Base-by-base conservation (phyloP, 352 stramenopile genomes). In the Globisporangium solare region DNA sequence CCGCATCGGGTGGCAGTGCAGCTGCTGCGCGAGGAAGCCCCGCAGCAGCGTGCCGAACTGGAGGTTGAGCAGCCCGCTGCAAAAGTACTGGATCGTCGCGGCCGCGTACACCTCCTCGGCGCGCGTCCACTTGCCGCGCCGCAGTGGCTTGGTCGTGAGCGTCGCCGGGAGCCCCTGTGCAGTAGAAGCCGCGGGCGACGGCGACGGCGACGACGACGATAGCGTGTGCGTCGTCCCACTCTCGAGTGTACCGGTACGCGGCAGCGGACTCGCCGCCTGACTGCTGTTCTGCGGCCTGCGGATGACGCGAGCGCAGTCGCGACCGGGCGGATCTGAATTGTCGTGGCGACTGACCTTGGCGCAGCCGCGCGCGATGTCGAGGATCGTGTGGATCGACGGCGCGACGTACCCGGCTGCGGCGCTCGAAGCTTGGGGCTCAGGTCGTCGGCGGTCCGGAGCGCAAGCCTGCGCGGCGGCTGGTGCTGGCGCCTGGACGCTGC, bases 1-100 rank as follows among this genome's bases (percentile, higher is more conserved):
- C 15, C 80, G 71, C 80, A 90, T 90, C 21, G 80, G 80, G 50
- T 86, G 74, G 61, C 80, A 91, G 58, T 91, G 74, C 1, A 91
- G 64, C 47, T 85, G 69, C 55, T 86, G 70, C 2, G 80, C 80
- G 39, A 91, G 64, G 63, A 85, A 91, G 21, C 77, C 74, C n/a
- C 80, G 74, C 31, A 91, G 63, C 15, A 75, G 87, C 48, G 81
- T 88, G 58, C 81, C 81, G 63, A 86, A 87, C 61, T 86, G 76
- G 32, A 92, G 74, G 24, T 75, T 67, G 24, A 92, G 66, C 31
- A 88, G 60, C 10, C 80, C 80, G 20, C 72, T 63, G 47, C 79
- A 74, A 53, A 90, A 90, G 68, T 87, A 86, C 32, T 69, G 75
- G 63, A 90, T 90, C 24, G 74, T 84, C 20, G 76, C 71, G 1